These are phyloP conservation scores for Graphiopsis chlorocephala DNA, from an alignment of 2,329 filamentous ascomycete species.

Conservation along the genomic window DNA sequence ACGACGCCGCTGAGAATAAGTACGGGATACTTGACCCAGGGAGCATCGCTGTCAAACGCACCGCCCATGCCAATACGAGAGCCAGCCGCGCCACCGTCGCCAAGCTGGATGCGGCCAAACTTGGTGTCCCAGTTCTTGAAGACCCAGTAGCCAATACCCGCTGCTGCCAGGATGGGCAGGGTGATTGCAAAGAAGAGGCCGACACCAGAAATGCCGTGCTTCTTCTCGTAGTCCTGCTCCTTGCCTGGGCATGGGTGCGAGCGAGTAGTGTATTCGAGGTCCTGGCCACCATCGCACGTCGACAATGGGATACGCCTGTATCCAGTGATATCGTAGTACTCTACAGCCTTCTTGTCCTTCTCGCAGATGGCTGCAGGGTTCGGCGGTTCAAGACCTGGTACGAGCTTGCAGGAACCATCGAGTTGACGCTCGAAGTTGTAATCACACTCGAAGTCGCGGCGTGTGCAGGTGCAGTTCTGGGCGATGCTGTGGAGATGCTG, in stretches of 20 bases:
- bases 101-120: conserved; percentile 85
- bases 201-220: conserved; percentile 65
- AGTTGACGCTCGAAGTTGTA: conserved; percentile 85
- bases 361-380: conserved; percentile 59
- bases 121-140: conserved; percentile 83
- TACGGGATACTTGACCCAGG: conserved; percentile 75
- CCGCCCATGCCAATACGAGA: conserved; percentile 30
- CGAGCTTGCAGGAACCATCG: conserved; percentile 74
- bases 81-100: conserved; percentile 53
- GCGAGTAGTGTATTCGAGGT: conserved; percentile 66
- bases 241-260: conserved; percentile 70
- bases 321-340: conserved; percentile 82
- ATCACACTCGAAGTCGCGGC: conserved; percentile 91
- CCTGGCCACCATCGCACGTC: conserved; percentile 74
- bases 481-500: conserved; percentile 65
- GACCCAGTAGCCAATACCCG: conserved; percentile 75
- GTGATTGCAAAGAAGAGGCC: conserved; percentile 83
- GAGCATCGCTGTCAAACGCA: conserved; percentile 66
- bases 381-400: conserved; percentile 66
- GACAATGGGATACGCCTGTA: conserved; percentile 88
- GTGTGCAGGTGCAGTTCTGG: conserved; percentile 76
- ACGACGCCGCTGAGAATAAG: conserved; percentile 54
- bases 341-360: conserved; percentile 63
- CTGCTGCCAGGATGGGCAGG: conserved; percentile 69
- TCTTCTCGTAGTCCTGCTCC: conserved; percentile 77